These are phyloP conservation scores for Cyberlindnera suaveolens DNA, from an alignment of 805 yeast genomes.

Conservation along the genomic window DNA sequence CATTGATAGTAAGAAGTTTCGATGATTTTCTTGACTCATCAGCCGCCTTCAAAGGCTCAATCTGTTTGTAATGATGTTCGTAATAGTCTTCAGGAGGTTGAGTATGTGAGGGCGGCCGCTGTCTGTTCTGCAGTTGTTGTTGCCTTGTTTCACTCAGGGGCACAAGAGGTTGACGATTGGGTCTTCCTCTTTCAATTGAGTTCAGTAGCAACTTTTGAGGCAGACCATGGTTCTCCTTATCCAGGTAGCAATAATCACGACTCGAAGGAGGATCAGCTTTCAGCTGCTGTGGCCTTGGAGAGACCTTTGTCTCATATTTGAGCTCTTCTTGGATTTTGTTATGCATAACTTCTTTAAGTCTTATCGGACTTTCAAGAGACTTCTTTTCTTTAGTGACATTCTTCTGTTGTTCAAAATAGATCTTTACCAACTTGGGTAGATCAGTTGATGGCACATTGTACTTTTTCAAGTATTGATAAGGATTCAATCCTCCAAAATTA, in stretches of 20 bases:
- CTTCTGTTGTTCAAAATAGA: slow-evolving; percentile 32
- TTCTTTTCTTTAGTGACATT: slow-evolving; percentile 25
- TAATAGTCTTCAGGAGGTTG: slow-evolving; percentile 7
- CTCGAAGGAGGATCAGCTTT: slow-evolving; percentile 4
- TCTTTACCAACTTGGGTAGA: slow-evolving; percentile 29
- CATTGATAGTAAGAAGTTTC: slow-evolving; percentile 41
- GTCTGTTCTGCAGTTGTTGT: slow-evolving; percentile 7
- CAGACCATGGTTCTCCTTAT: slow-evolving; percentile 11
- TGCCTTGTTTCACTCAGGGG: slow-evolving; percentile 10
- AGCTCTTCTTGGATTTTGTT: slow-evolving; percentile 22
- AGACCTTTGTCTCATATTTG: slow-evolving; percentile 15
- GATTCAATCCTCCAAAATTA: slow-evolving; percentile 34
- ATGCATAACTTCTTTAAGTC: slow-evolving; percentile 18
- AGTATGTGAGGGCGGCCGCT: slow-evolving; percentile 1
- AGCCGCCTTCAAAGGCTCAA: slow-evolving; percentile 20
- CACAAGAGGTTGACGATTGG: slow-evolving; percentile 16
- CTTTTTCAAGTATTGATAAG: slow-evolving; percentile 33
- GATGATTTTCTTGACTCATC: slow-evolving; percentile 16
- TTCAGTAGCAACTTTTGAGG: background rate
- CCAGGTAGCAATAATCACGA: background rate
- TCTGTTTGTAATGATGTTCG: slow-evolving; percentile 15
- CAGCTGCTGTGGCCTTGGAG: slow-evolving; percentile 11
- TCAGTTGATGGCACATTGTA: slow-evolving; percentile 31
- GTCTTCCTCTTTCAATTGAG: slow-evolving; percentile 7
- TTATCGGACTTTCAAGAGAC: slow-evolving; percentile 19